A percentile compares a stretch with the other conserved stretches of the same genome.
phyloP scores from a whole-genome alignment of 176 grass and related monocot species.

The Urochloa ruziziensis region DNA sequence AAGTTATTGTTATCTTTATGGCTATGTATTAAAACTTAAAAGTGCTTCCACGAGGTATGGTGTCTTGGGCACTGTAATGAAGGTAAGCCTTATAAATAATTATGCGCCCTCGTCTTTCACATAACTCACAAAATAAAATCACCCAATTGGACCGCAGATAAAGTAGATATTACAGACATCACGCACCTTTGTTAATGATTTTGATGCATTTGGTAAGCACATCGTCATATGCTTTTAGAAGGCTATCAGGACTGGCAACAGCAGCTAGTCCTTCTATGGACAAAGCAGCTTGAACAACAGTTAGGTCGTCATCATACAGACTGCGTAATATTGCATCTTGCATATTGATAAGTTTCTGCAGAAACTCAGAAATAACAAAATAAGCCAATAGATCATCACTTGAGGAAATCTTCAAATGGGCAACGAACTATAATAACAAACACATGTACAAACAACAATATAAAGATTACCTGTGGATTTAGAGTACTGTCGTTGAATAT shows the following conservation, averaged over 20 bases:
- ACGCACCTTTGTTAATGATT: slow-evolving; percentile 66
- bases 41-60: neutral
- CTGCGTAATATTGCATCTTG: slow-evolving; percentile 70
- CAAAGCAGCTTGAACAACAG: slow-evolving; percentile 89
- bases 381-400: neutral
- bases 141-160: neutral
- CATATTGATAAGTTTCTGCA: slow-evolving; percentile 68
- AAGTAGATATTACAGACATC: slow-evolving; percentile 23
- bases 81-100: neutral
- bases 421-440: slow-evolving; percentile 5
- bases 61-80: neutral
- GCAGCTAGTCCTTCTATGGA: slow-evolving; percentile 79
- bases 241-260: slow-evolving; percentile 40
- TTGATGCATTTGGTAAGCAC: slow-evolving; percentile 68
- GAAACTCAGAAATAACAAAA: slow-evolving; percentile 9
- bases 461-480: slow-evolving; percentile 57
- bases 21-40: slow-evolving; percentile 8
- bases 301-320: slow-evolving; percentile 83
- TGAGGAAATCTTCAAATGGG: slow-evolving; percentile 16
- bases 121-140: neutral
- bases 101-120: neutral
- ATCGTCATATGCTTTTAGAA: slow-evolving; percentile 64
- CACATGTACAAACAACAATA: slow-evolving; percentile 19
- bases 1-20: neutral
- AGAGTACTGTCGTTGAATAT: slow-evolving; percentile 42